phyloP scores from a whole-genome alignment of 345 rosid species.

The Linum trigynum region DNA sequence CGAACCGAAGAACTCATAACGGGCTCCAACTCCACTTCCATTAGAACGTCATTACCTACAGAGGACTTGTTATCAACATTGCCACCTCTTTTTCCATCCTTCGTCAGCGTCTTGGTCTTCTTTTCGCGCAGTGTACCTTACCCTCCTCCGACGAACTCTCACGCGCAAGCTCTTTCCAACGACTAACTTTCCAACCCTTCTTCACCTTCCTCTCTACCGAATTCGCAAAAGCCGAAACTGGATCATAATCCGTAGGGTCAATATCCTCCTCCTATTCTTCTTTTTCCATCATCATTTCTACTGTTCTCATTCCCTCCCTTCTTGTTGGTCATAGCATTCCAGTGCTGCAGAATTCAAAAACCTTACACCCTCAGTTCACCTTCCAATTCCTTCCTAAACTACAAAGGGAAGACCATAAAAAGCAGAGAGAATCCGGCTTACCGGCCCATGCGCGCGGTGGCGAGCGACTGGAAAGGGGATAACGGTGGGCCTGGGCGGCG shows the following conservation, averaged over 20 bases:
- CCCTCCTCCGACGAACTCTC: conserved; percentile 8
- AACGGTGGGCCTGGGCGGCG: conserved; percentile 52
- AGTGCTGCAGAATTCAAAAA: conserved; percentile 38
- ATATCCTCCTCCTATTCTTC: conserved; percentile 20
- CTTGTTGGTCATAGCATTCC: conserved; percentile 33
- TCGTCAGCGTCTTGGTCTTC: conserved; percentile 14
- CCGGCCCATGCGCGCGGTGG: conserved; percentile 87
- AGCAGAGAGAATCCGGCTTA: conserved; percentile 23
- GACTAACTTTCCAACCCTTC: conserved; percentile 37
- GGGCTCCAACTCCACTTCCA: conserved; percentile 17
- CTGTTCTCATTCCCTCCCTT: conserved; percentile 9
- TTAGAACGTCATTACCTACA: conserved; percentile 15
- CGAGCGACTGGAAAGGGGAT: conserved; percentile 84
- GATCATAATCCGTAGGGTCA: conserved; percentile 22
- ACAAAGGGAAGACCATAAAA: not conserved
- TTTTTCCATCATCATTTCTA: conserved; percentile 18
- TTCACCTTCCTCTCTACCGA: conserved; percentile 68
- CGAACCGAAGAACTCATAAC: conserved; percentile 12
- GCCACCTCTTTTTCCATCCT: conserved; percentile 12
- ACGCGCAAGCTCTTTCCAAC: conserved; percentile 36
- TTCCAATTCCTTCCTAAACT: conserved; percentile 25
- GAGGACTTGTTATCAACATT: conserved; percentile 14
- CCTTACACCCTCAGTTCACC: conserved; percentile 15
- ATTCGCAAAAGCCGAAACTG: conserved; percentile 48
- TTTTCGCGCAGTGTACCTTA: conserved; percentile 9